Evolutionary conservation across 2,329 filamentous ascomycete genomes (phyloP), one percentile per base, ranked within the genome.

Genomic region (Seiridium unicorne): DNA sequence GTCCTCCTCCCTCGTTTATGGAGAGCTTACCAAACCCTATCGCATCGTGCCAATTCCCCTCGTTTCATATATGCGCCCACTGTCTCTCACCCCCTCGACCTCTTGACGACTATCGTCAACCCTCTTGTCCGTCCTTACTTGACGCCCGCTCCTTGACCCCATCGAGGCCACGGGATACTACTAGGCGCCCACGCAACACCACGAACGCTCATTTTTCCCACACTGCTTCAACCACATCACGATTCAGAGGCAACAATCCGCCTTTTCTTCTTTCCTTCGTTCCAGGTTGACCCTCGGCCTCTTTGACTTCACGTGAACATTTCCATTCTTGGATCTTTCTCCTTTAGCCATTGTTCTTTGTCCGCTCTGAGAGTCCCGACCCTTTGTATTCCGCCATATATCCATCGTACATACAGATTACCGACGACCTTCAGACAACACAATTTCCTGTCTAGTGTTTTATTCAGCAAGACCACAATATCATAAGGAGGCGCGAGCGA

Each of bases 271-370:
- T 55, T 58, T 51, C 31, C 35, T 61, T 60, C 61, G 55, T 62
- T 62, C 61, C 61, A 62, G 61, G 61, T 62, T 62, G 61, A 62
- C 46, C 61, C 61, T 62, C 61, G 61, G 61, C 61, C 61, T 55
- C 53, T 36, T 60, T 60, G 53, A 46, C 13, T 38, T 46, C 51
- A 18, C 44, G 18, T 32, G 42, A 56, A 49, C 51, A 47, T 44
- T 54, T 55, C 53, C 51, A 42, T 55, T 55, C 32, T 49, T 53
- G 51, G 26, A n/a, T 46, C 9, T 49, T n/a, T 31, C 35, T 59
- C 40, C 48, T 53, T 59, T 44, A 38, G 34, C 56, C 44, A 58
- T 51, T 58, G 56, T 58, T 51, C 56, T 59, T 54, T 59, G 42
- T 60, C 44, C 26, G 44, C 60, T 62, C 60, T 55, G 60, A 42